A percentile compares a stretch with the other conserved stretches of the same genome.
Evolutionary conservation across 768 basidiomycete species (phyloP).

Genomic region (Naganishia onofrii): DNA sequence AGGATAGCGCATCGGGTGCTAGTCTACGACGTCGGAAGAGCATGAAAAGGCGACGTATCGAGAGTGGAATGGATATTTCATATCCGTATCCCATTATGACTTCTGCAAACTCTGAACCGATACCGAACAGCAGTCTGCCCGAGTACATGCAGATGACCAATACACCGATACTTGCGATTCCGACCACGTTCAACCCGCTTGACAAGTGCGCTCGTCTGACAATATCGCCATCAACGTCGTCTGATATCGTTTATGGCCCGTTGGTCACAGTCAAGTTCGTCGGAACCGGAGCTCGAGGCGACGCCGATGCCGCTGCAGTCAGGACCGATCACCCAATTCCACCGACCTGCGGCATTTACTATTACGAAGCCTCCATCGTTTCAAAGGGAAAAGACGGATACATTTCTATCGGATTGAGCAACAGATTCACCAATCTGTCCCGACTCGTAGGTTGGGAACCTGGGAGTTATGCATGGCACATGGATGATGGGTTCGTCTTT

Average conservation of each 20-base stretch:
- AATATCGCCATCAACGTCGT: not conserved
- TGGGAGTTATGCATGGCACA: conserved; percentile 50
- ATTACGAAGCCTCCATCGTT: conserved; percentile 84
- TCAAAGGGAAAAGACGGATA: conserved; percentile 74
- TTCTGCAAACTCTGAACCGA: conserved; percentile 8
- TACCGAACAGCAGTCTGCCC: conserved; percentile 10
- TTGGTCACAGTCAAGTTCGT: conserved; percentile 36
- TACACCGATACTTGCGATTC: conserved; percentile 10
- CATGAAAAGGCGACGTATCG: conserved; percentile 23
- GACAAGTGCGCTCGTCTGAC: conserved; percentile 28
- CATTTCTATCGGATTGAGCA: conserved; percentile 56
- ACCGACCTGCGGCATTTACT: conserved; percentile 83
- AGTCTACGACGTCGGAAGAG: conserved; percentile 19
- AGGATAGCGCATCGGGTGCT: not conserved
- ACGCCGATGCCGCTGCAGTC: conserved; percentile 76
- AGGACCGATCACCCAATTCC: conserved; percentile 76
- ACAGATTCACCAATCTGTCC: conserved; percentile 33
- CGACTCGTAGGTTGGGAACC: conserved; percentile 51
- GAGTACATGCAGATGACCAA: conserved; percentile 26
- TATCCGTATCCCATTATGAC: conserved; percentile 7
- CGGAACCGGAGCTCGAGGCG: conserved; percentile 37
- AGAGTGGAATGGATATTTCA: not conserved
- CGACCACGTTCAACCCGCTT: conserved; percentile 30
- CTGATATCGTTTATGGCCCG: conserved; percentile 8
- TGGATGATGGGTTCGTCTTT: conserved; percentile 48